phyloP scores from a whole-genome alignment of 2,329 filamentous ascomycete genomes.

The Cephalotrichum gorgonifer region DNA sequence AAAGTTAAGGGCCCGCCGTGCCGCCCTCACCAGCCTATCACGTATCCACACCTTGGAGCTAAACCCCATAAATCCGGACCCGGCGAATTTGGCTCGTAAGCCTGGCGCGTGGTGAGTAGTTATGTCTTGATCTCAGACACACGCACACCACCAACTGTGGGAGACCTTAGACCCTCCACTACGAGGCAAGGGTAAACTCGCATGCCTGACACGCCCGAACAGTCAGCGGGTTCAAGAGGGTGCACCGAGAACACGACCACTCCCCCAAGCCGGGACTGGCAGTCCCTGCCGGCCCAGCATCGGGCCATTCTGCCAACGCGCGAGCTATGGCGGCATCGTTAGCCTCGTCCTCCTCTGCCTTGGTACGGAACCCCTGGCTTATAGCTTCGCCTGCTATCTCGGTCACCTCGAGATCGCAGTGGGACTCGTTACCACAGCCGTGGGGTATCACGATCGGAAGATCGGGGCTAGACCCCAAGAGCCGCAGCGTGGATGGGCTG shows the following conservation, averaged over 20 bases:
- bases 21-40: no score
- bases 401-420: conserved; percentile 54
- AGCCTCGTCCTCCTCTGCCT: conserved; percentile 79
- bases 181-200: not conserved
- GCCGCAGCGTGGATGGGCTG: not conserved
- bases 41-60: no score
- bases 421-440: conserved; percentile 66
- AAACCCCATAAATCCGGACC: no score
- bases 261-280: not conserved
- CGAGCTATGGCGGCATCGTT: conserved; percentile 81
- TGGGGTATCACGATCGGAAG: conserved; percentile 34
- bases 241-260: not conserved
- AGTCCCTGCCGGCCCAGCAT: conserved; percentile 53
- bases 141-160: not conserved
- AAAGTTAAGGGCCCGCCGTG: no score
- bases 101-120: no score
- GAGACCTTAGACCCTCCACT: not conserved
- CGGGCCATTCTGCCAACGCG: conserved; percentile 75
- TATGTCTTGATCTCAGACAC: no score
- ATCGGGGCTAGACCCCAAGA: not conserved
- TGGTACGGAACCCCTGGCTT: conserved; percentile 66
- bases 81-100: no score
- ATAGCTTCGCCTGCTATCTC: conserved; percentile 54
- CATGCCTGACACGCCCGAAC: not conserved
- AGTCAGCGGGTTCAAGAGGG: not conserved